Evolutionary conservation across 768 basidiomycete genomes (phyloP).

Genomic region (Thelephora aurantiotincta): DNA sequence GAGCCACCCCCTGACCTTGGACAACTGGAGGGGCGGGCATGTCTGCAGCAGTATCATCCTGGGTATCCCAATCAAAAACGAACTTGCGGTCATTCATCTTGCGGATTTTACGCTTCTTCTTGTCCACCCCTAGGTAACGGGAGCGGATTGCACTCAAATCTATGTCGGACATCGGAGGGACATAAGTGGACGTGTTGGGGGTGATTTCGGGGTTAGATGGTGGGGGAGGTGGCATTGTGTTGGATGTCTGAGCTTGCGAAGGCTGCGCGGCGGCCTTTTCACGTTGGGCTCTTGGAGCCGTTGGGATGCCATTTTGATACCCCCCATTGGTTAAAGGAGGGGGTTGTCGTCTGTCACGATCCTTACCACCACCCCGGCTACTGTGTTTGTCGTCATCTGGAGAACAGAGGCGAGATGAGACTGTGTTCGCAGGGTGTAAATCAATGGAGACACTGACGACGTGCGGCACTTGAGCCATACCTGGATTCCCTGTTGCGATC

Average conservation of each 20-base stretch:
- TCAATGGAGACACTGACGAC: constrained; percentile 19
- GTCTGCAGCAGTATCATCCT: constrained; percentile 83
- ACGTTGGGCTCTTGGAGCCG: constrained; percentile 73
- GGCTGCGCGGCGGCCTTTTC: constrained; percentile 26
- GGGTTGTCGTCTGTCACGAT: constrained; percentile 18
- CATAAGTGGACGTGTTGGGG: constrained; percentile 25
- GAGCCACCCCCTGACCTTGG: constrained; percentile 58
- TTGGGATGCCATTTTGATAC: constrained; percentile 54
- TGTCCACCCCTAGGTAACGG: constrained; percentile 88
- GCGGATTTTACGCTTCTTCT: constrained; percentile 87
- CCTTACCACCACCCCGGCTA: constrained; percentile 37
- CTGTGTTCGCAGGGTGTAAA: not conserved
- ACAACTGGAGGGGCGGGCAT: constrained; percentile 58
- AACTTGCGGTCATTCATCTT: constrained; percentile 96
- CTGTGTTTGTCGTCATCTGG: constrained; percentile 30
- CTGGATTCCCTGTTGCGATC: constrained; percentile 24
- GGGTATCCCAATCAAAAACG: constrained; percentile 98
- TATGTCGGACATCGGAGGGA: constrained; percentile 61
- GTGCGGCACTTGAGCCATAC: constrained; percentile 31
- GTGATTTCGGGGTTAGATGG: constrained; percentile 14
- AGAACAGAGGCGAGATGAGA: constrained; percentile 2
- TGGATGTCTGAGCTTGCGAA: constrained; percentile 12
- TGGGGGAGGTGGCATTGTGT: constrained; percentile 22
- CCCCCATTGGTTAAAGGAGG: constrained; percentile 15
- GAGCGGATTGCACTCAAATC: constrained; percentile 80